Evolutionary conservation across 768 basidiomycete genomes (phyloP).

Genomic region (Dioszegia aurantiaca): DNA sequence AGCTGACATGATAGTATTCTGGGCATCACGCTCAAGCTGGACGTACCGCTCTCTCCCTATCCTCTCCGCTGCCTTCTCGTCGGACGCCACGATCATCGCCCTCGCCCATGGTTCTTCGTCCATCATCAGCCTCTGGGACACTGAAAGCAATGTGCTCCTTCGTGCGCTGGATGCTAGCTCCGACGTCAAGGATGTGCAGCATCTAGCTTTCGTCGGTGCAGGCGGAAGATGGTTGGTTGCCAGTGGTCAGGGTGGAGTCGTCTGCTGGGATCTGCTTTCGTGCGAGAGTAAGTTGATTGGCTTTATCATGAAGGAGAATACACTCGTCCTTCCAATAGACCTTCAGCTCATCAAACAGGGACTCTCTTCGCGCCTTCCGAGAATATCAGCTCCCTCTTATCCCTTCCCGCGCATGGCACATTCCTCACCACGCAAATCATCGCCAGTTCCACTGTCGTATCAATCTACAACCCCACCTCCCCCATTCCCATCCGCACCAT

Average conservation of each 20-base stretch:
- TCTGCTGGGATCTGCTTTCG: constrained; percentile 53
- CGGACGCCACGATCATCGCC: constrained; percentile 79
- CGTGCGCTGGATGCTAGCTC: constrained; percentile 63
- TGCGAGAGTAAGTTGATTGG: constrained; percentile 46
- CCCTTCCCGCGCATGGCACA: not conserved
- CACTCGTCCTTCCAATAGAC: not conserved
- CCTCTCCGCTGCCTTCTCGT: constrained; percentile 68
- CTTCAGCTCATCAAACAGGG: constrained; percentile 14
- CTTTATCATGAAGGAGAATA: not conserved
- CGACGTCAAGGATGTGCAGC: constrained; percentile 50
- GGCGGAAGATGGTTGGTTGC: constrained; percentile 70
- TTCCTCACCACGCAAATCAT: constrained; percentile 1
- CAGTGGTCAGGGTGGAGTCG: constrained; percentile 39
- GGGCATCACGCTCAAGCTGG: constrained; percentile 74
- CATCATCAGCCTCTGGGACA: constrained; percentile 72
- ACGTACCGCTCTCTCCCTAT: constrained; percentile 67
- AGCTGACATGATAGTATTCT: constrained; percentile 54
- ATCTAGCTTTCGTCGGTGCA: constrained; percentile 65
- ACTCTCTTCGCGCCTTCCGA: constrained; percentile 2
- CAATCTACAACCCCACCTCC: constrained; percentile 16
- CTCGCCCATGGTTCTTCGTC: constrained; percentile 60
- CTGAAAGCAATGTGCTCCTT: constrained; percentile 61
- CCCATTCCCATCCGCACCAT: not conserved
- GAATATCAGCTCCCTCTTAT: not conserved
- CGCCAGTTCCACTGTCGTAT: not conserved